Evolutionary conservation across 2,329 filamentous ascomycete species (phyloP), one percentile per base, ranked within the genome.

Genomic region (Cucurbitaria berberidis): DNA sequence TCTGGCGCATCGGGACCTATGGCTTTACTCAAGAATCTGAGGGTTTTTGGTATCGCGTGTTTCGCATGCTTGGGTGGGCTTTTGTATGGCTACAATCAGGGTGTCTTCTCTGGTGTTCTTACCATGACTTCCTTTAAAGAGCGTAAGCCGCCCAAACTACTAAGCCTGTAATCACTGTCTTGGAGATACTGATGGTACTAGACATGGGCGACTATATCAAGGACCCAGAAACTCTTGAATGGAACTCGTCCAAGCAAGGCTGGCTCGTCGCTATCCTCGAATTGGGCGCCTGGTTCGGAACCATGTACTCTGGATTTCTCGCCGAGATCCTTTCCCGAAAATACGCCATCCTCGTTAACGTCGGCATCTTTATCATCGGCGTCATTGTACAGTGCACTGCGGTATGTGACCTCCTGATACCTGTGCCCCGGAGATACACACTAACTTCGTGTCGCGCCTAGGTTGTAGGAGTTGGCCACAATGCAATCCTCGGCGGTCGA

Each of bases 31-130:
- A 77, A 77, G 59, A 84, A 83, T 63, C 66, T 77, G 45, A 80
- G 78, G 54, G 82, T 83, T 21, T 82, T 82, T 57, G 77, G 77
- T n/a, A 83, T 84, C 62, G 80, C 81, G 8, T 78, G 81, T 46
- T 84, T 84, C 55, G 78, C 78, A 6, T 81, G 77, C 55, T 69
- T 83, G 32, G 80, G 80, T 61, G 81, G 81, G 43, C 66, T 82
- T 32, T 74, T 83, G 22, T 85, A 89, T 69, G 87, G 89, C n/a
- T 91, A 90, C 76, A 90, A 91, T 67, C 87, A 90, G 39, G 89
- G 89, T 62, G 87, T 90, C 73, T 89, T 90, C 74, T 85, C 85
- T n/a, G 88, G 88, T 30, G 84, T 91, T 11, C 66, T 84, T 45
- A 79, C 76, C 27, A 81, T 82, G 79, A 63, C 67, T 5, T 73